Percentiles rank a stretch among this genome's conserved stretches.
Evolutionary conservation across 805 yeast species (phyloP).

Genomic region (Candida silvicultrix): DNA sequence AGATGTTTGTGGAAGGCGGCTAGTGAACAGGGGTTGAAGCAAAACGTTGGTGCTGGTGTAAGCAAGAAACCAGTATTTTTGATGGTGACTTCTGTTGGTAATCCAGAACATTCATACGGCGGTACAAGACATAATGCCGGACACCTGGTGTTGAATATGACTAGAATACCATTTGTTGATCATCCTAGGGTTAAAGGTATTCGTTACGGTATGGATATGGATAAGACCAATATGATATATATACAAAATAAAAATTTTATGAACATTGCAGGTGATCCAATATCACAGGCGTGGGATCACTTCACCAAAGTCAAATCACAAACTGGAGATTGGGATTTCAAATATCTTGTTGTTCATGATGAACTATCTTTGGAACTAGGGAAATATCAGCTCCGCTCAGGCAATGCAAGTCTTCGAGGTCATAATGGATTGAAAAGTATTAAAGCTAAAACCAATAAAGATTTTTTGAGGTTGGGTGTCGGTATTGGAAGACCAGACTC

Average conservation of each 20-base stretch:
- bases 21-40: background rate
- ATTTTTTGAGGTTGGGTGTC: conserved; percentile 59
- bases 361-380: conserved; percentile 69
- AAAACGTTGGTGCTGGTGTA: background rate
- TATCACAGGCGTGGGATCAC: conserved; percentile 41
- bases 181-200: conserved; percentile 5
- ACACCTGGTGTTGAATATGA: conserved; percentile 42
- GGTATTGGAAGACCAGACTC: conserved; percentile 70
- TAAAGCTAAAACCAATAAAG: conserved; percentile 35
- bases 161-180: conserved; percentile 4
- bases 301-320: conserved; percentile 20
- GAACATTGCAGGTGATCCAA: conserved; percentile 65
- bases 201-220: conserved; percentile 13
- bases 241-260: conserved; percentile 53
- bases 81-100: conserved; percentile 57
- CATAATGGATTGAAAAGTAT: conserved; percentile 79
- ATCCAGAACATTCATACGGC: conserved; percentile 58
- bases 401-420: conserved; percentile 63
- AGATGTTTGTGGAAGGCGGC: background rate
- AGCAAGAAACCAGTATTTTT: conserved; percentile 16
- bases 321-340: conserved; percentile 24
- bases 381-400: conserved; percentile 51
- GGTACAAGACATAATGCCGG: conserved; percentile 80
- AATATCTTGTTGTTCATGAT: conserved; percentile 66
- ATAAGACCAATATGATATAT: conserved; percentile 30